Conservation (phyloP, 2,329 filamentous ascomycete species). For the Fusarium tricinctum region DNA sequence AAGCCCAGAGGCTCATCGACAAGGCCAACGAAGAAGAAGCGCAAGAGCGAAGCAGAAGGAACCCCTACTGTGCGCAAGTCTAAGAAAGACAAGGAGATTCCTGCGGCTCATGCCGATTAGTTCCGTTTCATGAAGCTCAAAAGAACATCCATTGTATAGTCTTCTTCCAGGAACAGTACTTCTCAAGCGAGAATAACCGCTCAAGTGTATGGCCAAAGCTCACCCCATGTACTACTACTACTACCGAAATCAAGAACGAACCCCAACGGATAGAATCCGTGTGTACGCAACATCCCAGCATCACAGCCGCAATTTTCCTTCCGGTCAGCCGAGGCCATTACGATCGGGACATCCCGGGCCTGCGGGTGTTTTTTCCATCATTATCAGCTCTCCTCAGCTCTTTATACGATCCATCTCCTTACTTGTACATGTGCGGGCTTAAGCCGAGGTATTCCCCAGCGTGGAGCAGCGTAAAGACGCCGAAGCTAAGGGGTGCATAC, state of each 20-base stretch:
- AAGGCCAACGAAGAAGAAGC: constrained; percentile 70
- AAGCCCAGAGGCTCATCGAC: constrained; percentile 69
- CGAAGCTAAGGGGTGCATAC: constrained; percentile 6
- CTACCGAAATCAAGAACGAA: constrained; percentile 27
- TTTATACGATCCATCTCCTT: constrained; percentile 14
- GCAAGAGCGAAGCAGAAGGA: constrained; percentile 65
- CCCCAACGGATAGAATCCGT: constrained; percentile 29
- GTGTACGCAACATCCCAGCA: constrained; percentile 24
- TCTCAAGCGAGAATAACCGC: constrained; percentile 18
- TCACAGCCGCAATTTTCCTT: constrained; percentile 38
- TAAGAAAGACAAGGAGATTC: constrained; percentile 53
- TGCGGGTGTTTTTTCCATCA: constrained; percentile 27
- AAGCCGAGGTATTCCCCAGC: constrained; percentile 43
- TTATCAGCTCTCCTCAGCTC: constrained; percentile 5
- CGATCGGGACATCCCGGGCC: constrained; percentile 44
- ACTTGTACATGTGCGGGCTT: constrained; percentile 30
- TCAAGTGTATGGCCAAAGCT: constrained; percentile 6
- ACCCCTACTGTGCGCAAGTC: constrained; percentile 55
- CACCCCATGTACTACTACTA: constrained; percentile 36
- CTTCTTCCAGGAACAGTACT: neutral
- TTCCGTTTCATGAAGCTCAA: neutral
- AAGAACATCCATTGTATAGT: neutral
- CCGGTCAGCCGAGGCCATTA: constrained; percentile 45
- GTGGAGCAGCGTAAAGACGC: neutral
- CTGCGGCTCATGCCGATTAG: constrained; percentile 52